These are phyloP conservation scores for Coemansia sp. DNA, from an alignment of 192 early-diverging fungal species.

Conservation along the genomic window DNA sequence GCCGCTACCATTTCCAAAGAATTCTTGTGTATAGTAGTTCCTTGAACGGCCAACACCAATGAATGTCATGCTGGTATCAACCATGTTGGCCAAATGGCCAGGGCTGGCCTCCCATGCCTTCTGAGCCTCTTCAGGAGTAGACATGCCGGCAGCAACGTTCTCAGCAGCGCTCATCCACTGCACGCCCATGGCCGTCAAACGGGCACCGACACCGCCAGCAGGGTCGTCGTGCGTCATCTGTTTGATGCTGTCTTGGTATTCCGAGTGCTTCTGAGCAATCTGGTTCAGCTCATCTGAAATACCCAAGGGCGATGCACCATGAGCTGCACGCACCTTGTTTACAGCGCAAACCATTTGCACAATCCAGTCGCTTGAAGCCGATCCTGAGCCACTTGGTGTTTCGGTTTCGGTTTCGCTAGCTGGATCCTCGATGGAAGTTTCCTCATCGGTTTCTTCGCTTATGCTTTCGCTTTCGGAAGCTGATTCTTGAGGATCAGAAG, in stretches of 20 bases:
- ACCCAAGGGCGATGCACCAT: constrained; percentile 29
- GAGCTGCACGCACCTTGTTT: constrained; percentile 35
- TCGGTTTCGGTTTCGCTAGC: not conserved
- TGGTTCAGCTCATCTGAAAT: constrained; percentile 28
- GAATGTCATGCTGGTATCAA: constrained; percentile 37
- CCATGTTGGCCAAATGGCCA: constrained; percentile 56
- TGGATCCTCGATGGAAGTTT: not conserved
- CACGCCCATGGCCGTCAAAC: constrained; percentile 29
- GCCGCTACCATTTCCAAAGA: constrained; percentile 23
- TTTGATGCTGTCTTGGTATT: constrained; percentile 49
- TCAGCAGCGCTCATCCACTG: constrained; percentile 41
- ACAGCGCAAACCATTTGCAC: constrained; percentile 45
- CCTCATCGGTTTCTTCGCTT: too few species aligned
- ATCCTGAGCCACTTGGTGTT: constrained; percentile 6
- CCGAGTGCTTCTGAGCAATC: constrained; percentile 45
- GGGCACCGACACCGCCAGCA: constrained; percentile 35
- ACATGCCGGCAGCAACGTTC: constrained; percentile 53
- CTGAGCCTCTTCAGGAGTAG: constrained; percentile 36
- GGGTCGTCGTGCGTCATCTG: constrained; percentile 54
- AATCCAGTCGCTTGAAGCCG: constrained; percentile 24
- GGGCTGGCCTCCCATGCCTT: constrained; percentile 47
- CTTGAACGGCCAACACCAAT: constrained; percentile 47
- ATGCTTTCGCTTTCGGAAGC: too few species aligned
- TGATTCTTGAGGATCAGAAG: too few species aligned
- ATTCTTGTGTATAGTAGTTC: constrained; percentile 55